Percentiles rank a stretch among this genome's conserved stretches.
Evolutionary conservation across 345 rosid species (phyloP).

Genomic region (Citrus unshiu): DNA sequence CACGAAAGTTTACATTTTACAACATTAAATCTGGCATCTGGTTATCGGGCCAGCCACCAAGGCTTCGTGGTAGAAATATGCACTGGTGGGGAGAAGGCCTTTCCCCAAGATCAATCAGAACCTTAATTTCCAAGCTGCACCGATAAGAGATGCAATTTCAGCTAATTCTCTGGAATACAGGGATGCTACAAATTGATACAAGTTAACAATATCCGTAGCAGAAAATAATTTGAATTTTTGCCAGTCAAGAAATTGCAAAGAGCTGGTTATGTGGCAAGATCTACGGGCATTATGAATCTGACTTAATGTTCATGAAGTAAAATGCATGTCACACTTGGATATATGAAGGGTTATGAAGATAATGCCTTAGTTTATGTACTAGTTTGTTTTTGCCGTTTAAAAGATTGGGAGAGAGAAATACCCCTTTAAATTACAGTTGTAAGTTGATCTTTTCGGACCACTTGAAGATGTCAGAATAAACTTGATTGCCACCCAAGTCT

Average conservation of each 20-base stretch:
- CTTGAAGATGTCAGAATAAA: slow-evolving; percentile 70
- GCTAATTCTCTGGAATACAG: not conserved
- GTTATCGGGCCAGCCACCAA: not conserved
- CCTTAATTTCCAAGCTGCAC: not conserved
- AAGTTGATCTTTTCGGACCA: slow-evolving; percentile 82
- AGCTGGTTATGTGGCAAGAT: not conserved
- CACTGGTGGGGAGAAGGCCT: not conserved
- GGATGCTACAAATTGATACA: no score
- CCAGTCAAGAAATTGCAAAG: not conserved
- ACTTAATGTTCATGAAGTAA: not conserved
- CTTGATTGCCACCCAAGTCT: slow-evolving; percentile 80
- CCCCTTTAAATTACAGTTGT: slow-evolving; percentile 31
- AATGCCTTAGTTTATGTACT: not conserved
- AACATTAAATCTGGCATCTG: not conserved
- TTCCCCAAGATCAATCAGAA: not conserved
- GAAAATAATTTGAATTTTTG: not conserved
- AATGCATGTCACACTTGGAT: not conserved
- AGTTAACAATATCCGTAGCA: not conserved
- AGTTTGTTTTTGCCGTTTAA: not conserved
- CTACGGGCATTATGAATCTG: not conserved
- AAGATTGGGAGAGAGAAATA: not conserved
- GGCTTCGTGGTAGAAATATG: not conserved
- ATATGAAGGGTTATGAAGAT: not conserved
- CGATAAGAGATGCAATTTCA: not conserved
- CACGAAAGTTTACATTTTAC: not conserved